Percentiles rank a stretch among this genome's conserved stretches.
These are phyloP conservation scores for Heliamphora pulchella DNA, from an alignment of 179 eudicot genomes.

Conservation along the genomic window DNA sequence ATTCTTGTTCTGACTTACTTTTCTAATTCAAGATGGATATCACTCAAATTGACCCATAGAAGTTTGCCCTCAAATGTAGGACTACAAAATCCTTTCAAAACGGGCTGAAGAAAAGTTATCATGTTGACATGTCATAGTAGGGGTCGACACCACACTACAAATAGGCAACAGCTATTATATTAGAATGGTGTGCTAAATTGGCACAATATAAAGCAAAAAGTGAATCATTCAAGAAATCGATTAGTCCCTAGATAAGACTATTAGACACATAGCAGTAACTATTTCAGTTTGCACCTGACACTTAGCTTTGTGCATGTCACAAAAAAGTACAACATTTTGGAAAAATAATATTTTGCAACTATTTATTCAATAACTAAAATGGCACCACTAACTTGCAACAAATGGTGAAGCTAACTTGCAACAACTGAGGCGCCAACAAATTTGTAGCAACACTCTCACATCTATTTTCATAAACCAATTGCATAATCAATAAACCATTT, in stretches of 20 bases:
- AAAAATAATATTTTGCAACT: neutral
- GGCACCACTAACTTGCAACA: no score
- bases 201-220: neutral
- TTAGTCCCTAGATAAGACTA: neutral
- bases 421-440: no score
- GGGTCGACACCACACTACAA: constrained; percentile 72
- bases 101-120: neutral
- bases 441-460: no score
- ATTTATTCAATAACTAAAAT: neutral
- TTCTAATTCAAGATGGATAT: neutral
- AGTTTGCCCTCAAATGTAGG: neutral
- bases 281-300: neutral
- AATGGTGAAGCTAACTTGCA: no score
- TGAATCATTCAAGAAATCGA: neutral
- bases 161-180: constrained; percentile 10
- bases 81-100: neutral
- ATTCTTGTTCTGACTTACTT: no score
- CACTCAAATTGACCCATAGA: no score
- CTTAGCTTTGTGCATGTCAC: neutral
- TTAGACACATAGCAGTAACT: neutral
- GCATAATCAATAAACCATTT: no score
- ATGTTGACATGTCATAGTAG: neutral
- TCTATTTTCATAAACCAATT: no score
- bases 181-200: constrained; percentile 2
- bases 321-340: no score